Evolutionary conservation across 208 protist genomes (phyloP).

Genomic region (Leishmania mexicana): DNA sequence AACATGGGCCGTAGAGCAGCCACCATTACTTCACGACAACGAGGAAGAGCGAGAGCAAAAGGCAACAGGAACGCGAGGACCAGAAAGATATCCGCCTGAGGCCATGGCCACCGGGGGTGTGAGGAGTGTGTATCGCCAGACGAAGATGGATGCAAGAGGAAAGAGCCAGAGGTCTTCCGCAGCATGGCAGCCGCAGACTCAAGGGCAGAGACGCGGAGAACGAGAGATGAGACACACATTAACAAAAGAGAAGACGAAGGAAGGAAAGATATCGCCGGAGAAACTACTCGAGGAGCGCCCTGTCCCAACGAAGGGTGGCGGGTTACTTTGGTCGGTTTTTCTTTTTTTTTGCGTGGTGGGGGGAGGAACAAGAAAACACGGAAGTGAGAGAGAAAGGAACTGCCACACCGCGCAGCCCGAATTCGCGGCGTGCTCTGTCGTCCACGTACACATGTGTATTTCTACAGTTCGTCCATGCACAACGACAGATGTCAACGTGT

Average conservation of each 20-base stretch:
- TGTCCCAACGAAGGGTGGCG: background rate
- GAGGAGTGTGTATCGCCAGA: background rate
- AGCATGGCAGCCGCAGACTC: background rate
- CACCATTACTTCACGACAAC: background rate
- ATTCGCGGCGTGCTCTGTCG: background rate
- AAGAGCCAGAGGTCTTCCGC: background rate
- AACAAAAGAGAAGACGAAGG: background rate
- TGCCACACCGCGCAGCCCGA: background rate
- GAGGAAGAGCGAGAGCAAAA: too few species aligned
- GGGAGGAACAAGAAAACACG: background rate
- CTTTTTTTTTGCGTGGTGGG: too few species aligned
- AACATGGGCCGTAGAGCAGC: background rate
- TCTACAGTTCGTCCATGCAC: background rate
- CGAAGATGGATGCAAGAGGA: background rate
- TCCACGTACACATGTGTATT: background rate
- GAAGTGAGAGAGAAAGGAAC: background rate
- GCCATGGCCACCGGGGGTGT: background rate
- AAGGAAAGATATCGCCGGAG: background rate
- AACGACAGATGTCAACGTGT: background rate
- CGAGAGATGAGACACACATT: background rate
- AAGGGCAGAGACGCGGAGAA: background rate
- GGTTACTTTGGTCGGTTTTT: background rate
- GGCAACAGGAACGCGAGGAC: background rate
- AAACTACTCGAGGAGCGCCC: background rate
- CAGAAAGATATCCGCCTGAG: background rate